These are phyloP conservation scores for Populus deltoides DNA, from an alignment of 345 rosid species.

Conservation along the genomic window DNA sequence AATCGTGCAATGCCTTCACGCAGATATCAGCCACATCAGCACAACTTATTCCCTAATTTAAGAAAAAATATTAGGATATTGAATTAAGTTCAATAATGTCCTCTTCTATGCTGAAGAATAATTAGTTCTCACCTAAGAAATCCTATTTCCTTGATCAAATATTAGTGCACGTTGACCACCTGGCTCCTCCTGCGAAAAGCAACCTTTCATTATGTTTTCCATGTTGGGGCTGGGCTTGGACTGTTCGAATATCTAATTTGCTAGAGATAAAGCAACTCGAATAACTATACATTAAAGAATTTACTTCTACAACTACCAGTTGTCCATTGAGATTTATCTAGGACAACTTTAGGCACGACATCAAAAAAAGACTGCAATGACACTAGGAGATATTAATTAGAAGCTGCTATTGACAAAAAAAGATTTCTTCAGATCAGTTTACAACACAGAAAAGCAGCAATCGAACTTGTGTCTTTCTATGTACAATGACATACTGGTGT, in stretches of 20 bases:
- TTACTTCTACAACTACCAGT: background rate
- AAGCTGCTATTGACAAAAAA: background rate
- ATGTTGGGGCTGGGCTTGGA: background rate
- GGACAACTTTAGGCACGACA: background rate
- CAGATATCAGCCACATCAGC: constrained; percentile 94
- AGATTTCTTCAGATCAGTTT: background rate
- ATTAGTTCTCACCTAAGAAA: constrained; percentile 58
- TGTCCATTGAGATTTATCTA: background rate
- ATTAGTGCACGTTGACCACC: constrained; percentile 96
- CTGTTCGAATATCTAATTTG: no score
- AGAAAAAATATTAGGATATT: background rate
- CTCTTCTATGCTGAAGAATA: background rate
- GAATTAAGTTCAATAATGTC: background rate
- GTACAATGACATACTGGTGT: background rate
- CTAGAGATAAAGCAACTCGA: background rate
- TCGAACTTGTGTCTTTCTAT: background rate
- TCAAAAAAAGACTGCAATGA: background rate
- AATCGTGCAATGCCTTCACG: constrained; percentile 84
- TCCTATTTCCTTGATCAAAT: constrained; percentile 95
- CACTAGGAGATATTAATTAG: background rate
- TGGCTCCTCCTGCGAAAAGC: constrained; percentile 75
- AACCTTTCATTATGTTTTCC: background rate
- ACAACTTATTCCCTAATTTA: constrained; percentile 69
- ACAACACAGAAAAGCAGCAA: background rate
- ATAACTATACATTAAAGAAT: background rate